These are phyloP conservation scores for Starmerella kuoi DNA, from an alignment of 805 yeast genomes.

Conservation along the genomic window DNA sequence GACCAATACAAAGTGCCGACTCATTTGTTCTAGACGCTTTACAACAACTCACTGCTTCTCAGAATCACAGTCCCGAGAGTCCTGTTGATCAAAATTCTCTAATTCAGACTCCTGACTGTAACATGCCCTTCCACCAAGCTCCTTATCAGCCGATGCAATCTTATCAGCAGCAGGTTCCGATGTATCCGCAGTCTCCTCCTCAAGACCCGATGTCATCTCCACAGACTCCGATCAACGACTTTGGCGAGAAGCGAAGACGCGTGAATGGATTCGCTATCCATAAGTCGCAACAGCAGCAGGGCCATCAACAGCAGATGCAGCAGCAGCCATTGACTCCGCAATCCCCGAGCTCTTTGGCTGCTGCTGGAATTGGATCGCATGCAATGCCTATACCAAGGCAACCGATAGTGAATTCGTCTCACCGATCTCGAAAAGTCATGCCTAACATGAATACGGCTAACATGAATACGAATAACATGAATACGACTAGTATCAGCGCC, in stretches of 20 bases:
- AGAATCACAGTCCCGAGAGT: background rate
- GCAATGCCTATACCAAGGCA: background rate
- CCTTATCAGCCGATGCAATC: background rate
- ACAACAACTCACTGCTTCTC: background rate
- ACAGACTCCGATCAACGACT: conserved; percentile 5
- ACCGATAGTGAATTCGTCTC: background rate
- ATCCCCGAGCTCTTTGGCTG: conserved; percentile 3
- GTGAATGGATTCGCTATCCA: conserved; percentile 11
- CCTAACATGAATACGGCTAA: background rate
- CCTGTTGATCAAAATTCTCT: too few species aligned
- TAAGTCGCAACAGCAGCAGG: conserved; percentile 7
- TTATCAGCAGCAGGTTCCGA: background rate
- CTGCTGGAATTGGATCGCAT: background rate
- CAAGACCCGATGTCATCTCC: conserved; percentile 11
- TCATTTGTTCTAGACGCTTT: conserved; percentile 5
- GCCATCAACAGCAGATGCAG: conserved; percentile 13
- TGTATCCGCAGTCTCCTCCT: conserved; percentile 16
- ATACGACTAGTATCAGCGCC: background rate
- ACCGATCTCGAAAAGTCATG: too few species aligned
- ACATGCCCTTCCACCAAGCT: background rate
- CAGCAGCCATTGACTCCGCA: conserved; percentile 13
- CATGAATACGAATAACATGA: too few species aligned
- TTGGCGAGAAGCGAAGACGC: conserved; percentile 18
- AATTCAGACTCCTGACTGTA: background rate
- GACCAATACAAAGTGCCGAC: conserved; percentile 1